phyloP scores from a whole-genome alignment of 2,329 filamentous ascomycete species.

The Acrodontium crateriforme region DNA sequence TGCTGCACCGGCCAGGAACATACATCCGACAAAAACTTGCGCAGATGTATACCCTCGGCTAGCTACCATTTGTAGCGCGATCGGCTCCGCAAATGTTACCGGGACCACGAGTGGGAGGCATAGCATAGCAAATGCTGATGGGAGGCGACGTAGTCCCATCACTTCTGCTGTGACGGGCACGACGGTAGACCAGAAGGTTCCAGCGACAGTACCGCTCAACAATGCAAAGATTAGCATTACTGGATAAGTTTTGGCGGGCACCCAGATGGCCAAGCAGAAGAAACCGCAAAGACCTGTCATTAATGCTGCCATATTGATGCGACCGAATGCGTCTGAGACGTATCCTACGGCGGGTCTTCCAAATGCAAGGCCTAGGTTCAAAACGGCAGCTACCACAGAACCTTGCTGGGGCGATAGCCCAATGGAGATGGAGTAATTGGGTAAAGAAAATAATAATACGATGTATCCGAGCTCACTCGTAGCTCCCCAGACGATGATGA shows the following conservation, averaged over 20 bases:
- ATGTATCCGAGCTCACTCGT: slow-evolving; percentile 15
- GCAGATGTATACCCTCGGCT: slow-evolving; percentile 34
- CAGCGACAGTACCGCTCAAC: slow-evolving; percentile 8
- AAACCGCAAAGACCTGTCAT: slow-evolving; percentile 13
- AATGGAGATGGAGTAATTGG: slow-evolving; percentile 12
- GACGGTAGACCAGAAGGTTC: slow-evolving; percentile 16
- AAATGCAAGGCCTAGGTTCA: slow-evolving; percentile 15
- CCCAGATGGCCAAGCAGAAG: slow-evolving; percentile 13
- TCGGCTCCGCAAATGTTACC: slow-evolving; percentile 14
- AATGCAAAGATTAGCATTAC: slow-evolving; percentile 13
- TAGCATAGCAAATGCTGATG: slow-evolving; percentile 14
- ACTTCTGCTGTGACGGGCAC: slow-evolving; percentile 16
- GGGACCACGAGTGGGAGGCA: slow-evolving; percentile 13
- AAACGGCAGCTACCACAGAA: slow-evolving; percentile 12
- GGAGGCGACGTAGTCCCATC: slow-evolving; percentile 13
- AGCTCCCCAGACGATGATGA: slow-evolving; percentile 12
- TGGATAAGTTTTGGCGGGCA: slow-evolving; percentile 10
- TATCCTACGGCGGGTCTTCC: slow-evolving; percentile 12
- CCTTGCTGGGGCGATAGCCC: slow-evolving; percentile 11
- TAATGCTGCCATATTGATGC: slow-evolving; percentile 14
- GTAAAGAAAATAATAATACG: slow-evolving; percentile 13
- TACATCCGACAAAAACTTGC: slow-evolving; percentile 44
- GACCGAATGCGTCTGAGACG: slow-evolving; percentile 10
- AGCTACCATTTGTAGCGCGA: slow-evolving; percentile 14
- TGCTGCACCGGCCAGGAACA: slow-evolving; percentile 41